A percentile compares a stretch with the other conserved stretches of the same genome.
phyloP scores from a whole-genome alignment of 371 early-diverging fungal genomes.

The Batkoa obscura region DNA sequence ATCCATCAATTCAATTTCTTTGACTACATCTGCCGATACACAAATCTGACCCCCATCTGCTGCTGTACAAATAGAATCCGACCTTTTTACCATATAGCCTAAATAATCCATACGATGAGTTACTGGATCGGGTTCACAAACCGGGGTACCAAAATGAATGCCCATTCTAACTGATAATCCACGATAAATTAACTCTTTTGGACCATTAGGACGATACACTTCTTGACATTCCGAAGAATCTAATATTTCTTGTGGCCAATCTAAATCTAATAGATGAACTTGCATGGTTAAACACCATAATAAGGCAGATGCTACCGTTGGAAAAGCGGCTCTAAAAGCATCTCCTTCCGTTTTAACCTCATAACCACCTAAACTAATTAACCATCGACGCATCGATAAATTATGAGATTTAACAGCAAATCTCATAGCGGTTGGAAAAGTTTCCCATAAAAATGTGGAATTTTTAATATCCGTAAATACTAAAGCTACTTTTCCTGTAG shows the following conservation, averaged over 20 bases:
- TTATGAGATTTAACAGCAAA: slow-evolving; percentile 81
- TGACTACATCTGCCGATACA: slow-evolving; percentile 39
- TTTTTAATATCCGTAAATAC: slow-evolving; percentile 93
- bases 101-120: slow-evolving; percentile 92
- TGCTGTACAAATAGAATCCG: slow-evolving; percentile 66
- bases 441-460: slow-evolving; percentile 90
- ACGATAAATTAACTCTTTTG: slow-evolving; percentile 45
- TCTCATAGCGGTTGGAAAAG: slow-evolving; percentile 68
- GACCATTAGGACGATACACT: slow-evolving; percentile 33
- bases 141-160: slow-evolving; percentile 80
- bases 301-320: slow-evolving; percentile 64
- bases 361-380: slow-evolving; percentile 76
- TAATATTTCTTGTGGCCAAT: slow-evolving; percentile 86
- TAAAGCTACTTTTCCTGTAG: slow-evolving; percentile 64
- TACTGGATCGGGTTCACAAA: slow-evolving; percentile 77
- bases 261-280: slow-evolving; percentile 53
- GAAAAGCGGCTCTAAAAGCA: slow-evolving; percentile 89
- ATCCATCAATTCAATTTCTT: slow-evolving; percentile 20
- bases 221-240: slow-evolving; percentile 60
- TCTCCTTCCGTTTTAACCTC: slow-evolving; percentile 97
- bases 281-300: slow-evolving; percentile 85
- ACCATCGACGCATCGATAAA: slow-evolving; percentile 58
- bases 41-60: slow-evolving; percentile 89
- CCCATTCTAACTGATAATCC: slow-evolving; percentile 92
- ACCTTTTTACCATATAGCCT: slow-evolving; percentile 84